Evolutionary conservation across 2,329 filamentous ascomycete genomes (phyloP).

Genomic region (Arthrobotrys sinensis): DNA sequence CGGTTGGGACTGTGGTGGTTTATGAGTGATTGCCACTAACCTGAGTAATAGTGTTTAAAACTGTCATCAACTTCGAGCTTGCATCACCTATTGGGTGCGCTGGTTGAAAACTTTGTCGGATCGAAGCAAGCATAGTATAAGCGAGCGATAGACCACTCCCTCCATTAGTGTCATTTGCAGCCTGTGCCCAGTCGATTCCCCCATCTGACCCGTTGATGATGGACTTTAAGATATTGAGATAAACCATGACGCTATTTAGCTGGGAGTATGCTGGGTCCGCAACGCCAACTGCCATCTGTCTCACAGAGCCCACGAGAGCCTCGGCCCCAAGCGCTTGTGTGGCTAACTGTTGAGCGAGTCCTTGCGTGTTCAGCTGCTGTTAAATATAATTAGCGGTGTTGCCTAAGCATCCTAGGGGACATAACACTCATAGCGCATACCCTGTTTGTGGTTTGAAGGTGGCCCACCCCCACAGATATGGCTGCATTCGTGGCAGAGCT

Average conservation of each 20-base stretch:
- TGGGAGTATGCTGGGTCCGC: slow-evolving; percentile 14
- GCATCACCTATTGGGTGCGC: background rate
- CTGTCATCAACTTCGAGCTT: background rate
- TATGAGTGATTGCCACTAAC: background rate
- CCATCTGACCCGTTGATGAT: slow-evolving; percentile 8
- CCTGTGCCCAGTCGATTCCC: slow-evolving; percentile 9
- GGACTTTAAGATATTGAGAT: slow-evolving; percentile 8
- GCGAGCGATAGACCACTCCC: background rate
- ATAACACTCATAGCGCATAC: background rate
- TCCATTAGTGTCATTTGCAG: background rate
- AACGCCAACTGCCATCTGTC: background rate
- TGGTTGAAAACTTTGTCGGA: background rate
- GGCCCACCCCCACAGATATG: background rate
- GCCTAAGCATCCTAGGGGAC: no score
- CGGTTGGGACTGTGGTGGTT: no score
- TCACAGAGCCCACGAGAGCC: background rate
- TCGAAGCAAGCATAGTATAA: background rate
- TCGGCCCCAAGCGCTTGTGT: background rate
- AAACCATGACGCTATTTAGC: slow-evolving; percentile 11
- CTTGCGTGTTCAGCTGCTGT: background rate
- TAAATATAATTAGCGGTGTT: background rate
- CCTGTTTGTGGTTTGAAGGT: background rate
- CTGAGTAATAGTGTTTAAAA: slow-evolving; percentile 4
- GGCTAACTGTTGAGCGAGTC: background rate
- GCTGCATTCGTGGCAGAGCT: background rate